Conservation (phyloP, 2,329 filamentous ascomycete species). For the Penicillium griseofulvum region DNA sequence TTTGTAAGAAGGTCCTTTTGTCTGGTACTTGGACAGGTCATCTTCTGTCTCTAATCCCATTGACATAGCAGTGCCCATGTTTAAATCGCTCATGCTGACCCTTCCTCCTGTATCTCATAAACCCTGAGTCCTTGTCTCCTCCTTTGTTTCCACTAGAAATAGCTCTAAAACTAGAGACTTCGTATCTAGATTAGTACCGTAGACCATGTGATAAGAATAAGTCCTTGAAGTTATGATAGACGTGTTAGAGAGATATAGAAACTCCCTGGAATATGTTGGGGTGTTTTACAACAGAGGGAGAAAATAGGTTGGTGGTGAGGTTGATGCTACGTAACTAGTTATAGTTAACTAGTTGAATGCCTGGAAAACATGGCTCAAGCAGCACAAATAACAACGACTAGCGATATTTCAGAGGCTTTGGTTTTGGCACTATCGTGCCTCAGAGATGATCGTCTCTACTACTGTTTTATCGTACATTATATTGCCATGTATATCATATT, state of each 20-base stretch:
- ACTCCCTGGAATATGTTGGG: not conserved
- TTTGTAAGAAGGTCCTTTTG: not conserved
- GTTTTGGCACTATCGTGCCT: no score
- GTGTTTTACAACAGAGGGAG: not conserved
- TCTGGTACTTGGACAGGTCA: not conserved
- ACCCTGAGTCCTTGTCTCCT: not conserved
- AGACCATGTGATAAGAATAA: not conserved
- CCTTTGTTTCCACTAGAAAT: not conserved
- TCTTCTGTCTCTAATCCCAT: not conserved
- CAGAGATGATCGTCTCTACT: not conserved
- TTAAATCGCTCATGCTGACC: not conserved
- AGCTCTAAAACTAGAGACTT: not conserved
- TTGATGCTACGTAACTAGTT: not conserved
- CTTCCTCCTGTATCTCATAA: no score
- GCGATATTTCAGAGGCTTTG: not conserved
- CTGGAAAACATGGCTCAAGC: not conserved
- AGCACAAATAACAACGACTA: not conserved
- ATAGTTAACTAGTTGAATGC: not conserved
- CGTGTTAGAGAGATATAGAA: not conserved
- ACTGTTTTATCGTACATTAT: not conserved
- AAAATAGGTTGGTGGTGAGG: not conserved
- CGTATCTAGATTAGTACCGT: not conserved
- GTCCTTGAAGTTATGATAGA: not conserved
- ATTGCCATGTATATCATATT: not conserved
- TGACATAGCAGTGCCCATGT: not conserved